Conservation (phyloP, 352 stramenopile species). For the Thraustochytrium striatum region DNA sequence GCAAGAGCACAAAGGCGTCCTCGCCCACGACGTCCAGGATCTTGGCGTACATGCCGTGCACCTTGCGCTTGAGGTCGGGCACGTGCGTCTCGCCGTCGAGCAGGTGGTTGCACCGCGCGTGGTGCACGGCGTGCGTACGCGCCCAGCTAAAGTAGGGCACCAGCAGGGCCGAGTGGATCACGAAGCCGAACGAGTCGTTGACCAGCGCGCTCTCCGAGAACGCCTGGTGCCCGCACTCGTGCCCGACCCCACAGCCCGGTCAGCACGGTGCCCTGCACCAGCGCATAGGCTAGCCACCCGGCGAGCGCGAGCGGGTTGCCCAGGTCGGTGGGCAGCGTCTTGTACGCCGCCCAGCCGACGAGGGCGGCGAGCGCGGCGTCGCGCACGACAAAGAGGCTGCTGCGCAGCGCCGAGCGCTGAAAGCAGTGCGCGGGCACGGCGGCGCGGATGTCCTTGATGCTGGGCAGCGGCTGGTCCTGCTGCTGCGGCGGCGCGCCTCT, state of each 20-base stretch:
- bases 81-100: slow-evolving; percentile 36
- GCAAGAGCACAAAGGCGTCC: slow-evolving; percentile 4
- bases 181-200: slow-evolving; percentile 91
- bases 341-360: slow-evolving; percentile 78
- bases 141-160: slow-evolving; percentile 98
- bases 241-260: slow-evolving; percentile 93
- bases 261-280: slow-evolving; percentile 89
- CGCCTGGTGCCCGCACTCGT: slow-evolving; percentile 95
- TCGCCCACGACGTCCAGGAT: not conserved
- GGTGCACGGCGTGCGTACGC: slow-evolving; percentile 88
- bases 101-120: slow-evolving; percentile 77
- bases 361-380: slow-evolving; percentile 80
- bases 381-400: slow-evolving; percentile 80
- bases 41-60: not conserved
- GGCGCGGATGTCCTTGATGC: slow-evolving; percentile 77
- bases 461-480: slow-evolving; percentile 65
- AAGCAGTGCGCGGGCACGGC: slow-evolving; percentile 93
- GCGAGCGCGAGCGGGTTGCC: slow-evolving; percentile 57
- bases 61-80: not conserved
- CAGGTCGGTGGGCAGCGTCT: slow-evolving; percentile 65
- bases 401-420: slow-evolving; percentile 82
- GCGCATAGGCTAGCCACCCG: slow-evolving; percentile 92
- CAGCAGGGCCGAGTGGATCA: slow-evolving; percentile 92
- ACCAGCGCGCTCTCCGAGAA: slow-evolving; percentile 86
- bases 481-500: not conserved